Base-by-base conservation (phyloP, 768 basidiomycete genomes). In the Naematelia encephala region DNA sequence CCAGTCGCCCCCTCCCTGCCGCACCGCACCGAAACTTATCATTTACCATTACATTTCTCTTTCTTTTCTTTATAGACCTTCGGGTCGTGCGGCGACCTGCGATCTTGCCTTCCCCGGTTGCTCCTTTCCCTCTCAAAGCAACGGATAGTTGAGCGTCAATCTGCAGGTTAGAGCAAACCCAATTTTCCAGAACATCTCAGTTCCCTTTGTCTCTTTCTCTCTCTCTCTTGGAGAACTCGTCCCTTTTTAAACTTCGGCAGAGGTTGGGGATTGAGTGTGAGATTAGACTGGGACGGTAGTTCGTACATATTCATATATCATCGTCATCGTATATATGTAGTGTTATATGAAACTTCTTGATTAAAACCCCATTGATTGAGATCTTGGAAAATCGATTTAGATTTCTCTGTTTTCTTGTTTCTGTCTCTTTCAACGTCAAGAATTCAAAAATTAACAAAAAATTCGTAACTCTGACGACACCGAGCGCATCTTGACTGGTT, bases 141-240 rank as follows among this genome's bases (percentile, higher is more conserved):
- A 54, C 55, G 54, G 55, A 54, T 47, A 66, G 68, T 69, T 60
- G 68, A 69, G 68, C 68, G 68, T 69, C 68, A 69, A 63, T 44
- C 68, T 53, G 52, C 34, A 39, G 34, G 34, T 39, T 16, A 39
- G 42, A 47, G 56, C 68, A 29, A 66, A 64, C 66, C 25, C 14
- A 45, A 58, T 27, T 54, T 16, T 16, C 34, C 16, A 8, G 62
- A 62, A 61, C 60, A 48, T 69, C 68, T 69, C 51, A 69, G 54
- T 66, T 59, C 68, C 64, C 68, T 54, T 59, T 45, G 43, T 46
- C 47, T 28, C 39, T 51, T 28, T 19, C 44, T 30, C n/a, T n/a
- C n/a, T n/a, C n/a, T 45, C 12, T 43, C 19, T 13, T 54, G 23
- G 16, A 11, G 26, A 25, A n/a, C n/a, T 16, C 56, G 21, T 11